Base-by-base conservation (phyloP, 331 rosid genomes). In the Quercus phellos region DNA sequence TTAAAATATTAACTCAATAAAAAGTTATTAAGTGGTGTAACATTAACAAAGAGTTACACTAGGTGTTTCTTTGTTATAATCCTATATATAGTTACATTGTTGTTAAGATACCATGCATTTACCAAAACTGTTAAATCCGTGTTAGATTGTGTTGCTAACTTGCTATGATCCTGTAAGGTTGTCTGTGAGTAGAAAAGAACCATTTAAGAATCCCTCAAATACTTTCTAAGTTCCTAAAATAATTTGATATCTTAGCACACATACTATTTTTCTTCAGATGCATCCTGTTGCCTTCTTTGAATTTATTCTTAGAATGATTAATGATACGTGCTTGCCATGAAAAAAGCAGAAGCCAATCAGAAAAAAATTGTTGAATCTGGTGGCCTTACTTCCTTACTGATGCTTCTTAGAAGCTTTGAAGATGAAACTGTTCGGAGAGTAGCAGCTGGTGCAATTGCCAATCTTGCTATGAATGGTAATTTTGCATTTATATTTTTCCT, bases 391-490 rank as follows among this genome's bases (percentile, higher is more conserved):
- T 94, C 98, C 72, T 88, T 94, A 86, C 80, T 92, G 80, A 89
- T 87, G 98, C 99, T 94, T 85, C 98, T 94, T 82, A 88, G 97
- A 87, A 91, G 93, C 87, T 95, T 87, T 29, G 98, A 93, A 78
- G 96, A 95, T 82, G 97, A 95, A 88, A 93, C 98, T 51, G 90
- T 95, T 51, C 92, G 92, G 74, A 89, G 98, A 88, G 99, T 91
- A 74, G 99, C 99, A 64, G 98, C 98, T 38, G 96, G 96, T 85
- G 99, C 99, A 50, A 93, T 95, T 82, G 97, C 99, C 72, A 95
- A 95, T 85, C 98, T 95, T 72, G 99, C 99, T 24, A 91, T 92
- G 99, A 95, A 92, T 81, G 99, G 99, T 95, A 77, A 79, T 72
- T 74, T 55, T 76, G 50, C 21, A 51, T 77, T 56, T 74, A 50